Evolutionary conservation across 2,329 filamentous ascomycete genomes (phyloP), one percentile per base, ranked within the genome.

Genomic region (Talaromyces islandicus): DNA sequence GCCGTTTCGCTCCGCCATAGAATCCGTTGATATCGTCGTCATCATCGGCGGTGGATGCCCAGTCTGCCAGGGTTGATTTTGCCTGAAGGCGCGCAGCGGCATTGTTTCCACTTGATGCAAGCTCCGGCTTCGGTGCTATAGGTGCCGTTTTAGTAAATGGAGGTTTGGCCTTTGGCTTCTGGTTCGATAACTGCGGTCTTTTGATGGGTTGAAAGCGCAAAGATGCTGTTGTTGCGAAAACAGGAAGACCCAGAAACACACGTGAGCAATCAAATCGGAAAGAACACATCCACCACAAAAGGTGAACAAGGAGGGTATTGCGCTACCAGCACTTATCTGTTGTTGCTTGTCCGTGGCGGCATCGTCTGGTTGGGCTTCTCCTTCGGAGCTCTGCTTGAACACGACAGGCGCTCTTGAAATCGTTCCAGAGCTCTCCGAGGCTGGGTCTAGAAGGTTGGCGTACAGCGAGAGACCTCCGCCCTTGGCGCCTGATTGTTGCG

Each of bases 191-290:
- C 68, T 91, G 86, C 25, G 90, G 90, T 63, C 90, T 85, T 69
- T 90, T 90, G 65, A 92, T 92, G 56, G 91, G 91, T 73, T 95
- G 91, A 78, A 96, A 96, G 73, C 89, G 88, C 64, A 95, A 81
- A 69, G 89, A 85, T 73, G 84, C 81, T 83, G 75, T 60, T 64
- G 24, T 61, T 56, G 53, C 41, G 54, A 60, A 59, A 64, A 66
- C 69, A 53, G 65, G 63, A 69, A 61, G 66, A 66, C 62, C 64
- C 65, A 64, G 68, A 67, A 58, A 65, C 69, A 74, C 69, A 75
- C 73, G 78, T 84, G 77, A 85, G 82, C 74, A 76, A 71, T 66
- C 68, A 71, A 64, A 66, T 64, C 66, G 59, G 27, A 50, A 61
- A 64, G 10, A 21, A 21, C 56, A 43, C 57, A 59, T 35, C 35